These are phyloP conservation scores for Logfia minima DNA, from an alignment of 129 eudicot species.

Conservation along the genomic window DNA sequence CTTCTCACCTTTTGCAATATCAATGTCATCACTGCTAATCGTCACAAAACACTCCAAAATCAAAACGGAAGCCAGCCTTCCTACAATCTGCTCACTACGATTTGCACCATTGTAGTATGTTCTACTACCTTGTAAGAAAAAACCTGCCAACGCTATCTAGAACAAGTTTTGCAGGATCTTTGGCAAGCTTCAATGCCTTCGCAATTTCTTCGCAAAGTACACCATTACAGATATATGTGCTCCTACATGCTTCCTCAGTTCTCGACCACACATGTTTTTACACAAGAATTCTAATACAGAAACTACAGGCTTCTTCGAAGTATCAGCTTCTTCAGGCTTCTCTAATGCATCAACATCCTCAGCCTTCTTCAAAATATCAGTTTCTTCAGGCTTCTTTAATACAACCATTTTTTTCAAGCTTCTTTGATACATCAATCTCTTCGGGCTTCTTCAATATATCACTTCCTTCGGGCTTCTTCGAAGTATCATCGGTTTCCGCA, in stretches of 20 bases:
- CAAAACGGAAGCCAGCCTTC: slow-evolving; percentile 48
- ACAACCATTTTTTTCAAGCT: too few relatives aligned
- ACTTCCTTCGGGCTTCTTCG: too few relatives aligned
- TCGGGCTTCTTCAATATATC: too few relatives aligned
- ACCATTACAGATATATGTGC: slow-evolving; percentile 28
- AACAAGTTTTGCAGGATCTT: slow-evolving; percentile 55
- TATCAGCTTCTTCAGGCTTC: background rate
- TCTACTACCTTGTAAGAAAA: slow-evolving; percentile 47
- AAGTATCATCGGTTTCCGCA: too few relatives aligned
- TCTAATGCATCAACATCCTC: background rate
- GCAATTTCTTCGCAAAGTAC: slow-evolving; percentile 46
- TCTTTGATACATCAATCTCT: too few relatives aligned
- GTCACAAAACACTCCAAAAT: slow-evolving; percentile 63
- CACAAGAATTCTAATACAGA: slow-evolving; percentile 43
- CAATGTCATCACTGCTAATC: slow-evolving; percentile 35
- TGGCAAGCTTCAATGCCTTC: slow-evolving; percentile 49
- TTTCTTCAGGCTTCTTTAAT: slow-evolving; percentile 15
- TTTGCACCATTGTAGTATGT: slow-evolving; percentile 30
- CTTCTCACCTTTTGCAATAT: slow-evolving; percentile 34
- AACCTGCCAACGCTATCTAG: slow-evolving; percentile 55
- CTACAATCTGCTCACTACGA: slow-evolving; percentile 14
- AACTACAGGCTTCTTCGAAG: background rate
- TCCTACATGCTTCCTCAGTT: slow-evolving; percentile 37
- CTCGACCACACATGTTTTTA: slow-evolving; percentile 36
- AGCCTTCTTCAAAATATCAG: background rate